These are phyloP conservation scores for Vigna trinervia DNA, from an alignment of 306 rosid genomes.

Conservation along the genomic window DNA sequence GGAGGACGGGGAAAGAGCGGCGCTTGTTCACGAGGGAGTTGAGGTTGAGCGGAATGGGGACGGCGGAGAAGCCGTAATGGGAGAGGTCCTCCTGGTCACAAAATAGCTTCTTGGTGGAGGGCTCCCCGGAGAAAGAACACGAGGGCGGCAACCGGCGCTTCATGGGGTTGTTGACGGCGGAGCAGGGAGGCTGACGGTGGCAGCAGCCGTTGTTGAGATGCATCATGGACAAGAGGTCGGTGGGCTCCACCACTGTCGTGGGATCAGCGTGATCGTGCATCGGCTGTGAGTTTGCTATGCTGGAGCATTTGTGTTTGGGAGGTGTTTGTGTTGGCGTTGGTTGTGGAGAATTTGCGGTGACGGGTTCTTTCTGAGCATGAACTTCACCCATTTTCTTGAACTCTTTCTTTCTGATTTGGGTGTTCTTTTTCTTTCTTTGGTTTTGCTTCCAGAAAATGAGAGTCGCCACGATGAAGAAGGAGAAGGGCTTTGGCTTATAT, in stretches of 20 bases:
- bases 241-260: slow-evolving; percentile 2
- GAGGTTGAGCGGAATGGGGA: slow-evolving; percentile 39
- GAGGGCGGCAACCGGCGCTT: slow-evolving; percentile 41
- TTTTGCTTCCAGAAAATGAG: background rate
- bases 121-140: slow-evolving; percentile 6
- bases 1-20: slow-evolving; percentile 23
- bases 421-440: background rate
- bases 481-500: background rate
- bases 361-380: slow-evolving; percentile 1
- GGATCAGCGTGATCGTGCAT: background rate
- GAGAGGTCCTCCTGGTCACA: slow-evolving; percentile 31
- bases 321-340: background rate
- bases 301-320: background rate
- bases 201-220: slow-evolving; percentile 34
- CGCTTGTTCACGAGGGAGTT: background rate
- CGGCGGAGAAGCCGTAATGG: slow-evolving; percentile 47
- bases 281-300: background rate
- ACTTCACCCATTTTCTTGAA: slow-evolving; percentile 22
- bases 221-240: slow-evolving; percentile 38
- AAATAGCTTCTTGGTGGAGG: slow-evolving; percentile 43
- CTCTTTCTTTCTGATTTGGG: too few relatives aligned
- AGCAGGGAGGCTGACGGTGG: slow-evolving; percentile 14
- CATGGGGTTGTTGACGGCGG: slow-evolving; percentile 36
- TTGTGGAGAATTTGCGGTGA: background rate
- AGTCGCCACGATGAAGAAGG: background rate